Percentiles rank a stretch among this genome's conserved stretches.
phyloP scores from a whole-genome alignment of 2,329 filamentous ascomycete genomes.

The Stagonosporopsis cucurbitacearum region DNA sequence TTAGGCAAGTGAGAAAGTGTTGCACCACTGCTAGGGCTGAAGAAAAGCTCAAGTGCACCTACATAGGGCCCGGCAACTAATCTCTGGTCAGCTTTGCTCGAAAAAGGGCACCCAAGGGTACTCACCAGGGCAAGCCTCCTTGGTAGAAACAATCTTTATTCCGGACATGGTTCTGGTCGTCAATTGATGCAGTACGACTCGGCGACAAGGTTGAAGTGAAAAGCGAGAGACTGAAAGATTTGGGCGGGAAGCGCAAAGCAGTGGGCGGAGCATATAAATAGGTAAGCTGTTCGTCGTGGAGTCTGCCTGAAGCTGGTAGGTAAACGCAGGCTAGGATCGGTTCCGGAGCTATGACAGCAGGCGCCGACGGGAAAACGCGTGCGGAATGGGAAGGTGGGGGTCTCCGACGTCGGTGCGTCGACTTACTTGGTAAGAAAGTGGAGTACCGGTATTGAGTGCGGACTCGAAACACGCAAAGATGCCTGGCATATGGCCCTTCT shows the following conservation, averaged over 20 bases:
- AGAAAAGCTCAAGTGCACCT: conserved; percentile 30
- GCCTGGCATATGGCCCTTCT: too few species aligned
- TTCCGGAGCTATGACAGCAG: conserved; percentile 8
- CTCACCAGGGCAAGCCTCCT: conserved; percentile 53
- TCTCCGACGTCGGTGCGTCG: not conserved
- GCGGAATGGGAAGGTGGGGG: conserved; percentile 16
- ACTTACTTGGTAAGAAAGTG: too few species aligned
- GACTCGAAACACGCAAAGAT: too few species aligned
- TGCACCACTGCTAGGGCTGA: too few species aligned
- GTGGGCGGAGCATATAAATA: conserved; percentile 10
- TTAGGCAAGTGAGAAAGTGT: not conserved
- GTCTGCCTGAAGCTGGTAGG: conserved; percentile 26
- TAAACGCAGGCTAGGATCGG: conserved; percentile 35
- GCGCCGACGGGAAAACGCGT: conserved; percentile 15
- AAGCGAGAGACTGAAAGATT: not conserved
- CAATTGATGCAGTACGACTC: not conserved
- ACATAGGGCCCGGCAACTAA: conserved; percentile 54
- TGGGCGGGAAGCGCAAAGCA: conserved; percentile 4
- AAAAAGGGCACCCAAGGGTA: conserved; percentile 6
- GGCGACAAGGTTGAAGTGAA: not conserved
- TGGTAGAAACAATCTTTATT: conserved; percentile 53
- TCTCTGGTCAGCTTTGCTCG: conserved; percentile 16
- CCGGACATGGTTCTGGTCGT: conserved; percentile 48
- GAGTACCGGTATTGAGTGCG: too few species aligned
- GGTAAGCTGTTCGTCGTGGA: conserved; percentile 8